Percentiles rank a stretch among this genome's conserved stretches.
These are phyloP conservation scores for Fusarium armeniacum DNA, from an alignment of 2,329 filamentous ascomycete species.

Conservation along the genomic window DNA sequence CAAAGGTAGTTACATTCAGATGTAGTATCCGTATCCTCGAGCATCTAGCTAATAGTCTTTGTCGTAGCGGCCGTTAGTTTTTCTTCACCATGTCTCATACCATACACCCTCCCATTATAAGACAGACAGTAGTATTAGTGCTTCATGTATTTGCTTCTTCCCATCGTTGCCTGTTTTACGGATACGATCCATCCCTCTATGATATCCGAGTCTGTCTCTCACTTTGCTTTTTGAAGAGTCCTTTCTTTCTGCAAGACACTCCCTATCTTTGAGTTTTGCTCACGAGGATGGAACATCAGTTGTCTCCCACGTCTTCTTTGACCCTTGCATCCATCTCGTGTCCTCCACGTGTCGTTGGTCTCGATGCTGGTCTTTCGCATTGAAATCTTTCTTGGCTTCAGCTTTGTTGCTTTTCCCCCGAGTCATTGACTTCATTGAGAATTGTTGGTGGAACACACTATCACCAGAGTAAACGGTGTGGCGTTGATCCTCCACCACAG, in stretches of 20 bases:
- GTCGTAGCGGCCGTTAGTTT: constrained; percentile 19
- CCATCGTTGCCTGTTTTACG: background rate
- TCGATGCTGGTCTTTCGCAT: background rate
- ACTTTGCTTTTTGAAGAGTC: constrained; percentile 8
- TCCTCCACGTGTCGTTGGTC: constrained; percentile 44
- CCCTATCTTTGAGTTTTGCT: constrained; percentile 8
- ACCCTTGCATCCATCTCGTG: constrained; percentile 32
- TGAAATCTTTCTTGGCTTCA: constrained; percentile 6
- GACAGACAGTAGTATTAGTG: background rate
- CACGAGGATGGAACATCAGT: constrained; percentile 32
- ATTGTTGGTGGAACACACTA: constrained; percentile 15
- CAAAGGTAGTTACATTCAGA: background rate
- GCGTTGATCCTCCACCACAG: constrained; percentile 7
- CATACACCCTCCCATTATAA: background rate
- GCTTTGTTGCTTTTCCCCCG: background rate
- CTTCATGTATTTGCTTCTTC: constrained; percentile 24
- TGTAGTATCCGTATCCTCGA: background rate
- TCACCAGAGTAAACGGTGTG: constrained; percentile 14
- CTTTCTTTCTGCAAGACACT: background rate
- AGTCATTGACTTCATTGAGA: background rate
- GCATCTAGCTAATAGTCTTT: constrained; percentile 1
- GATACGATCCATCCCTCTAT: background rate
- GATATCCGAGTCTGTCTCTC: background rate
- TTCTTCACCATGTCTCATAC: constrained; percentile 32
- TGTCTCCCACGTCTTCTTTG: constrained; percentile 34